A percentile compares a stretch with the other conserved stretches of the same genome.
Evolutionary conservation across 1,284 basidiomycete species (phyloP).

Genomic region (Peniophora sp.): DNA sequence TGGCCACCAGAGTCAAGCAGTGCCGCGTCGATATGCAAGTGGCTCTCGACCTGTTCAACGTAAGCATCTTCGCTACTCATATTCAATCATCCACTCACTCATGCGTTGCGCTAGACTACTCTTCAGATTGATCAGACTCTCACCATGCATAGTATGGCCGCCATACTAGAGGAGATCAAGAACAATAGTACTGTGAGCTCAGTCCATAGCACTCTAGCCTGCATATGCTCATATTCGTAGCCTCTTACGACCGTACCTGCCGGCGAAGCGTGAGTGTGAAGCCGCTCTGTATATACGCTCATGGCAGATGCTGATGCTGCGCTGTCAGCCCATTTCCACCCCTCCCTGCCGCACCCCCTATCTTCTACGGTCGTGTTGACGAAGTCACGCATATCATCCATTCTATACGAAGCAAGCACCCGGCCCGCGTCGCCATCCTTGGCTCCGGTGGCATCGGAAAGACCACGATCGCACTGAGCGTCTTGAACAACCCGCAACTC

Average conservation of each 20-base stretch:
- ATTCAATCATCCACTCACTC: too few species aligned
- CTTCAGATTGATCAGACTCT: neutral
- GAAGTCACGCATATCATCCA: neutral
- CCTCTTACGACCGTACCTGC: too few species aligned
- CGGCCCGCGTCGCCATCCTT: constrained; percentile 16
- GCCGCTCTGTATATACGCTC: too few species aligned
- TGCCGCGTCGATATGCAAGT: neutral
- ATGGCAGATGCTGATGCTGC: too few species aligned
- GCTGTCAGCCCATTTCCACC: neutral
- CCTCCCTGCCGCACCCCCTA: neutral
- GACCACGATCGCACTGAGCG: constrained; percentile 21
- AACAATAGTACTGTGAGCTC: neutral
- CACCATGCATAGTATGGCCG: neutral
- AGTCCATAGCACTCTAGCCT: neutral
- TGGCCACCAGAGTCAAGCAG: neutral
- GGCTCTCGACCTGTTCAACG: neutral
- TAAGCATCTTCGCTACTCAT: neutral
- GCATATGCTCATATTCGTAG: neutral
- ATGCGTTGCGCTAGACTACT: neutral
- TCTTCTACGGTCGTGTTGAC: neutral
- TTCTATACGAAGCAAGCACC: neutral
- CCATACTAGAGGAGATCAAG: neutral
- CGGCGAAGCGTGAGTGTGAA: too few species aligned
- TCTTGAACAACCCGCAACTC: constrained; percentile 14
- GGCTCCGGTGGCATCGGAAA: constrained; percentile 30